Evolutionary conservation across 2,329 filamentous ascomycete genomes (phyloP), one percentile per base, ranked within the genome.

Genomic region (Diaporthe velutina): DNA sequence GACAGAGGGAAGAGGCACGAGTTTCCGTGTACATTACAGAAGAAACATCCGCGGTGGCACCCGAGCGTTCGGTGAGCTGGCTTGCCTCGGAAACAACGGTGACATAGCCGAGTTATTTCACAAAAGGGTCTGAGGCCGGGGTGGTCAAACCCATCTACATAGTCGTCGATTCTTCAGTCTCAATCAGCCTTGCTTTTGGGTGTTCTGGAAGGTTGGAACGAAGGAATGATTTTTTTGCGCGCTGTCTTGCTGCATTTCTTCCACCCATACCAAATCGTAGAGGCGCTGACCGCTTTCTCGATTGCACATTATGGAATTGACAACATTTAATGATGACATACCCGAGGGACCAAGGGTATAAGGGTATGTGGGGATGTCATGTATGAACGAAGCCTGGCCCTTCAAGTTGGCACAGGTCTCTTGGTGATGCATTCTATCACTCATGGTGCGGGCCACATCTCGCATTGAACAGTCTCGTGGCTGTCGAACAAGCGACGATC

Each of bases 1-100:
- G 48, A 68, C 25, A 28, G 48, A 25, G 15, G 48, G 48, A 40
- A 38, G 8, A n/a, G 28, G 48, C 15, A 25, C 48, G 25, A 28
- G 25, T 52, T n/a, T n/a, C 3, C 30, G 33, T 68, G 64, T 68
- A 68, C 17, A 68, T 54, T 68, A 40, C 42, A 50, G 22, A 33
- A 19, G 33, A 68, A 54, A 48, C 33, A 54, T 54, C 22, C 15
- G 48, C 8, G 45, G 15, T 40, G 45, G 30, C 22, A 40, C 48
- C 45, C 13, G 22, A 54, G 33, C 15, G 25, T 22, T 54, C 4
- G 35, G 3, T 22, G 15, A n/a, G 48, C 64, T 40, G 64, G 15
- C 22, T 66, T 45, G 58, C n/a, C 15, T 13, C 25, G 8, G 5
- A 13, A 64, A 42, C 22, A 5, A 17, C 42, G 25, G 38, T 38